Evolutionary conservation across 345 rosid species (phyloP).

Genomic region (Acer saccharum): DNA sequence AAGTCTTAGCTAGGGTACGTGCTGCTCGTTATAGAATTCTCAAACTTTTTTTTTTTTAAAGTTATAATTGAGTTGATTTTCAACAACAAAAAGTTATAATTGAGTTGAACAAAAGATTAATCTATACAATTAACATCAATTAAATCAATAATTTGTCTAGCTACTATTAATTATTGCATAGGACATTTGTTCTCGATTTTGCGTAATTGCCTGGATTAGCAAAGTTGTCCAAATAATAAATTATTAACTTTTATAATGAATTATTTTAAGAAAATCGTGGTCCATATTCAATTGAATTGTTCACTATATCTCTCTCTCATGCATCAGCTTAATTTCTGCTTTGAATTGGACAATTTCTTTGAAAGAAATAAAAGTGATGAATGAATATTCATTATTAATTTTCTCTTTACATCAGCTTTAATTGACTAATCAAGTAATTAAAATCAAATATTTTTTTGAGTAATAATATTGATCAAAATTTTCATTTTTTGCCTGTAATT

Average conservation of each 20-base stretch:
- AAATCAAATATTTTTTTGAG: background rate
- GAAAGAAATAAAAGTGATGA: background rate
- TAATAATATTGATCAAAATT: background rate
- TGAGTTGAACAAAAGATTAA: too few species aligned
- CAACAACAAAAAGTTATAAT: background rate
- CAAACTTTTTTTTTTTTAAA: background rate
- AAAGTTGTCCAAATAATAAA: background rate
- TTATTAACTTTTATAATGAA: too few species aligned
- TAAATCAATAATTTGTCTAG: too few species aligned
- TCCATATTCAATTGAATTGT: background rate
- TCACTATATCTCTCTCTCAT: background rate
- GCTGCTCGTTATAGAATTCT: too few species aligned
- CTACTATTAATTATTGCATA: too few species aligned
- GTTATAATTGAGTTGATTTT: too few species aligned
- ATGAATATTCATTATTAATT: too few species aligned
- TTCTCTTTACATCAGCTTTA: background rate
- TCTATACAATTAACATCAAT: too few species aligned
- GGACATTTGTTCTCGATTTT: too few species aligned
- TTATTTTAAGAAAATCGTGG: background rate
- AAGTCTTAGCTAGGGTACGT: too few species aligned
- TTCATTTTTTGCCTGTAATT: background rate
- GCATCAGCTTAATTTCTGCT: background rate
- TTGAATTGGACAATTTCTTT: background rate
- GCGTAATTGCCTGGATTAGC: background rate
- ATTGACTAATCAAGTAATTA: too few species aligned